Conservation (phyloP, 306 rosid genomes). For the Ammopiptanthus mongolicus region DNA sequence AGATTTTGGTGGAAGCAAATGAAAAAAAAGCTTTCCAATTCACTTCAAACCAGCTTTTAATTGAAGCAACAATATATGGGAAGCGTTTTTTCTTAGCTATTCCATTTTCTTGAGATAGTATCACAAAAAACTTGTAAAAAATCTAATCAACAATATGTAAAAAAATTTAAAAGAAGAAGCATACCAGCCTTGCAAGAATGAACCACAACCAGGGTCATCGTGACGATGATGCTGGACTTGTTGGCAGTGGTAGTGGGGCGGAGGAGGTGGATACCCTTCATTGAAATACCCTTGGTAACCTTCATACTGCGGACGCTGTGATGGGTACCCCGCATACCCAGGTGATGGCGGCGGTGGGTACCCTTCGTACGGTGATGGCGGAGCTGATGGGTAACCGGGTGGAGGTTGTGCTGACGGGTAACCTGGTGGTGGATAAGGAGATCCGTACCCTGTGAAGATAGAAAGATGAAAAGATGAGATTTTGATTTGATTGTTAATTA, state of each 20-base stretch:
- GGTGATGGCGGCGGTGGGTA: constrained; percentile 37
- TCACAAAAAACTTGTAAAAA: neutral
- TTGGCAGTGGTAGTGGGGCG: constrained; percentile 34
- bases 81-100: too few relatives aligned
- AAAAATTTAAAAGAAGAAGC: neutral
- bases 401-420: constrained; percentile 53
- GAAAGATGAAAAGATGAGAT: too few relatives aligned
- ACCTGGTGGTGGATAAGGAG: constrained; percentile 33
- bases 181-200: constrained; percentile 74
- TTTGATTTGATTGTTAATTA: neutral
- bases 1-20: too few relatives aligned
- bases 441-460: constrained; percentile 32
- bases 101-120: neutral
- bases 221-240: constrained; percentile 47
- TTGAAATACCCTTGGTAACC: constrained; percentile 79
- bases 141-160: neutral
- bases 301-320: constrained; percentile 44
- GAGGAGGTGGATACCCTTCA: constrained; percentile 53
- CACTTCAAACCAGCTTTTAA: too few relatives aligned
- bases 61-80: too few relatives aligned
- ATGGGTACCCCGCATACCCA: constrained; percentile 35
- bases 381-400: constrained; percentile 33
- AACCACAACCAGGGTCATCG: constrained; percentile 31
- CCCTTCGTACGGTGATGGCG: constrained; percentile 24
- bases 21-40: too few relatives aligned